Conservation (phyloP, 176 grass and related monocot genomes). For the Carex pumila region DNA sequence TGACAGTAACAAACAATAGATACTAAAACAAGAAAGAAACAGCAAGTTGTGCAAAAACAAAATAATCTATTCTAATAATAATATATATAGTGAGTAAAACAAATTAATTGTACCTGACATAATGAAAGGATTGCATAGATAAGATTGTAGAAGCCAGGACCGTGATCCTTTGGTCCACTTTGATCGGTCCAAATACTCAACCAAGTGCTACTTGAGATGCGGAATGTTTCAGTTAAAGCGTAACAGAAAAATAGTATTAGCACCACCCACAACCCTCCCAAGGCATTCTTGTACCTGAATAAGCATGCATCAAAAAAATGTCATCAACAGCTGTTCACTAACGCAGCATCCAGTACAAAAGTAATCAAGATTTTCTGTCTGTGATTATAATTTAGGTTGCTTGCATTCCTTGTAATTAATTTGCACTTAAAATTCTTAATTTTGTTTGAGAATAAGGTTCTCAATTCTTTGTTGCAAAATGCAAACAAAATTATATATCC, state of each 20-base stretch:
- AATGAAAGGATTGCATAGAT: slow-evolving; percentile 79
- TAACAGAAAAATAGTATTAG: slow-evolving; percentile 67
- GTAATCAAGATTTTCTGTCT: background rate
- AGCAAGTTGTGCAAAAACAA: background rate
- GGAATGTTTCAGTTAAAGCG: slow-evolving; percentile 69
- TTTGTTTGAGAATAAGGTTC: background rate
- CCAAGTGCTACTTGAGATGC: slow-evolving; percentile 96
- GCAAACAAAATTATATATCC: background rate
- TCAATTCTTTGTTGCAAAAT: background rate
- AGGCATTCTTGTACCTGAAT: slow-evolving; percentile 85
- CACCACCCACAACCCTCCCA: slow-evolving; percentile 93
- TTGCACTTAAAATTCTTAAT: background rate
- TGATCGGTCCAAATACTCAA: slow-evolving; percentile 94
- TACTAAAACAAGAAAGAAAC: background rate
- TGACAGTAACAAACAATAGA: background rate
- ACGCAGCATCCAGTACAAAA: slow-evolving; percentile 1
- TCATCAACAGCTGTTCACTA: background rate
- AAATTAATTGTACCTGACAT: slow-evolving; percentile 50
- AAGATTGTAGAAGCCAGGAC: slow-evolving; percentile 77
- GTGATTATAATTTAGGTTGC: slow-evolving; percentile 1
- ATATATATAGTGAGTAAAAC: background rate
- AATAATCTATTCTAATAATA: background rate
- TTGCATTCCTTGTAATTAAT: background rate
- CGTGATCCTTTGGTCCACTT: slow-evolving; percentile 59
- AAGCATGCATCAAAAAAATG: slow-evolving; percentile 19